Base-by-base conservation (phyloP, 1,139 yeast species). In the Blastobotrys petasosporus region DNA sequence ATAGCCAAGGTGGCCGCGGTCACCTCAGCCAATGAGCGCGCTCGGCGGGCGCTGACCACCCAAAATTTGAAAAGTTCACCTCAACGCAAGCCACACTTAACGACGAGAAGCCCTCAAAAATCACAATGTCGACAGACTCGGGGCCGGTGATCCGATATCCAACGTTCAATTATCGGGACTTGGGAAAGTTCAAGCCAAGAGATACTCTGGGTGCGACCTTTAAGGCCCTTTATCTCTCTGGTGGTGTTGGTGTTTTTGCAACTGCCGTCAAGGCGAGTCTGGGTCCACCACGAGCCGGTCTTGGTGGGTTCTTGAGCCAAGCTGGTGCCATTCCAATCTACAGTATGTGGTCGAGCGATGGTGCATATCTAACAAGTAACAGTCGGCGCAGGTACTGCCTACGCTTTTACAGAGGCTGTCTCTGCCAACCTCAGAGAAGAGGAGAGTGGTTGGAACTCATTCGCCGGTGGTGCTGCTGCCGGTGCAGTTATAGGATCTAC, bases 391-490 rank as follows among this genome's bases (percentile, higher is more conserved):
- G 73, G 73, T 25, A 64, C 71, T n/a, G 61, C 70, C 16, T 74
- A 62, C 59, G 61, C 66, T 41, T 66, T 71, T 47, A 64, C 63
- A 11, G 67, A 69, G 37, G 56, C 67, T 15, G 66, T 70, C 2
- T 47, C 70, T 10, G 64, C 75, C 43, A 74, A 74, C 56, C 56
- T 74, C 48, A 63, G 75, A 43, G 70, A 69, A 54, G 62, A 64
- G 51, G 69, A 69, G 48, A 73, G 73, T 43, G 71, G 77, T 2
- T 55, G 66, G 43, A 76, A 73, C 56, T 73, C 75, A 45, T 69
- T 75, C 50, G 59, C 64, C 42, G 79, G 82, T 33, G 80, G 80
- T 37, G 67, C 71, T 25, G 62, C 73, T 20, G 76, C 78, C 37
- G 79, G 79, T 43, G 69, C 70, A 6, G 50, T 73, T 28, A 54